Base-by-base conservation (phyloP, 805 yeast species). In the Starmerella cellae region DNA sequence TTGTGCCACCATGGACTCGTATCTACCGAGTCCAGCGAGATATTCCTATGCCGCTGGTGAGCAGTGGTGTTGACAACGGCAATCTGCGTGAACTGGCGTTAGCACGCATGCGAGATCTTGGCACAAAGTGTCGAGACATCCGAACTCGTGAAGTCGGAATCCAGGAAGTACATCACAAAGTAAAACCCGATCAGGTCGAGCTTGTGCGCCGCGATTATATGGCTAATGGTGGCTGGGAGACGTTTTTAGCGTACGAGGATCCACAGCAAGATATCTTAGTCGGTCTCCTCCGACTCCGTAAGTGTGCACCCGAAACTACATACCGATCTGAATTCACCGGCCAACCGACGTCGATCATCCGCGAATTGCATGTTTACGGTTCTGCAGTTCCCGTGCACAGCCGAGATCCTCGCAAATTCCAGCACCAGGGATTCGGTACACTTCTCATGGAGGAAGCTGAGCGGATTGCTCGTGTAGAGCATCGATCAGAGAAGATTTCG, bases 1-100 rank as follows among this genome's bases (percentile, higher is more conserved):
- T 91, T 45, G 97, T 91, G 5, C 98, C 98, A 21, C 98, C 98
- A 3, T 91, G 98, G 98, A 91, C 98, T 3, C 77, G 98, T 65
- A 91, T 91, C 54, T 91, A 91, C 62, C 78, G 98, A 62, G 98
- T 91, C 19, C 98, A 91, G 65, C 74, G 98, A 68, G 98, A 91
- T 70, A 91, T 91, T 44, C 98, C 98, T 17, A 91, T 91, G 98
- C 98, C 98, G 0, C 69, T 91, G 53, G 98, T 91, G 34, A 82
- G 95, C 0, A 81, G 95, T 1, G 98, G 98, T 55, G 98, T 91
- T 33, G 98, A 91, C 55, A 91, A 91, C 61, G 98, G 98, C 55
- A 91, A 91, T 57, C 70, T 91, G 57, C 72, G 98, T 59, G 98
- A 91, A 61, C 68, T 91, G 51, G 97, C 98, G 0, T 68, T 91